Evolutionary conservation across 192 early-diverging fungal species (phyloP), one percentile per base, ranked within the genome.

Genomic region (Coemansia sp.): DNA sequence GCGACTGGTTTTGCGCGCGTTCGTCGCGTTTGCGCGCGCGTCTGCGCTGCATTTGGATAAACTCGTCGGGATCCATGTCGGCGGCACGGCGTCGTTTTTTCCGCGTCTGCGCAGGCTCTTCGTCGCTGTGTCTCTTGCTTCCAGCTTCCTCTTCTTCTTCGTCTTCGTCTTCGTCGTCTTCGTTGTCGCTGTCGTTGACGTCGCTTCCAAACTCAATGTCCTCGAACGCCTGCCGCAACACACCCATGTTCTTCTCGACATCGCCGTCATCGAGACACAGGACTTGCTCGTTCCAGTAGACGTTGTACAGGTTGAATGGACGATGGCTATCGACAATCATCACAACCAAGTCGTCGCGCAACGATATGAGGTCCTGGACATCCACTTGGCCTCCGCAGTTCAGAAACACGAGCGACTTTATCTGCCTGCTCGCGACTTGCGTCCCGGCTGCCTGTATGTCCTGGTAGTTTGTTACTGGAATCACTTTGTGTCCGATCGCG

Each of bases 351-450:
- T 87, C 71, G 34, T 80, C 76, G 31, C 82, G 70, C 23, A 93
- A 68, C 0, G 46, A 58, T 52, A 95, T 73, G 26, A 78, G 74
- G 33, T 92, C 88, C 16, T 80, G 74, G 12, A 95, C 61, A 37
- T 96, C 90, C 29, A 93, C 84, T 16, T 88, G 66, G 7, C 88
- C 94, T 7, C 94, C 96, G 75, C 93, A 94, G 80, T 96, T 96
- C 43, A 98, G 75, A 70, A 93, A 82, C 48, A 95, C 72, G 25
- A 94, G 86, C 0, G 87, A 85, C n/a, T 86, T 85, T 21, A 95
- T 81, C 85, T 76, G 87, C 72, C 31, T 71, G 62, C 49, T 63
- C 57, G 78, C 74, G 21, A 92, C 58, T 43, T 87, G 68, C 16
- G 75, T 63, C 21, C 21, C 20, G 53, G 53, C 31, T 30, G 26